Base-by-base conservation (phyloP, 2,329 filamentous ascomycete genomes). In the Fulvia fulva region DNA sequence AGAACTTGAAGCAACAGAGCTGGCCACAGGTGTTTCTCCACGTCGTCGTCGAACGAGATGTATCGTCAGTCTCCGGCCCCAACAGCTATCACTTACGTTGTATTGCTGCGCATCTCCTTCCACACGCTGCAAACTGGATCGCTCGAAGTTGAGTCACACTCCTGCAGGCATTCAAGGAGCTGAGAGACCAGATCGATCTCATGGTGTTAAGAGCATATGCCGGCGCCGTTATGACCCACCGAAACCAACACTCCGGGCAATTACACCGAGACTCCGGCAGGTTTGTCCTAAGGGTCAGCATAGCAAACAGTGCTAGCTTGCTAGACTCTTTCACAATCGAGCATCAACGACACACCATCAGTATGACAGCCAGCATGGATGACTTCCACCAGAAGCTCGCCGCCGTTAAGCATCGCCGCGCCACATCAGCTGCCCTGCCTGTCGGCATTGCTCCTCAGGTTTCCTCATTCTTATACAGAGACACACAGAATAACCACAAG, bases 361-460 rank as follows among this genome's bases (percentile, higher is more conserved):
- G 23, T 32, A 21, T 25, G 21, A 26, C 11, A 6, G 14, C 16
- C 22, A 47, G 1, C 44, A 50, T 50, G 47, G 26, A 14, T 5
- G 26, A 32, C 26, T 32, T 50, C 5, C 12, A 50, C 9, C n/a
- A 11, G 11, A 63, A 56, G 46, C 49, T 63, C 25, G 44, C 50
- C 43, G 56, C 56, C n/a, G 41, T 63, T 30, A 44, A 60, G 19
- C 55, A 55, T 12, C 52, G 51, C 16, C 61, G 61, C 14, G 37
- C 34, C 8, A 34, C 30, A 41, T 22, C 52, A 22, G 41, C 44
- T 19, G 45, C 56, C 5, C 43, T 63, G 6, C 61, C 61, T n/a
- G 44, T 43, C 6, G 61, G 61, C 34, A 61, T 63, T 23, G 61
- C 61, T 8, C 61, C 61, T 8, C 51, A 61, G 51, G 59, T 61